Base-by-base conservation (phyloP, 768 basidiomycete genomes). In the Xerocomus potaroensis region DNA sequence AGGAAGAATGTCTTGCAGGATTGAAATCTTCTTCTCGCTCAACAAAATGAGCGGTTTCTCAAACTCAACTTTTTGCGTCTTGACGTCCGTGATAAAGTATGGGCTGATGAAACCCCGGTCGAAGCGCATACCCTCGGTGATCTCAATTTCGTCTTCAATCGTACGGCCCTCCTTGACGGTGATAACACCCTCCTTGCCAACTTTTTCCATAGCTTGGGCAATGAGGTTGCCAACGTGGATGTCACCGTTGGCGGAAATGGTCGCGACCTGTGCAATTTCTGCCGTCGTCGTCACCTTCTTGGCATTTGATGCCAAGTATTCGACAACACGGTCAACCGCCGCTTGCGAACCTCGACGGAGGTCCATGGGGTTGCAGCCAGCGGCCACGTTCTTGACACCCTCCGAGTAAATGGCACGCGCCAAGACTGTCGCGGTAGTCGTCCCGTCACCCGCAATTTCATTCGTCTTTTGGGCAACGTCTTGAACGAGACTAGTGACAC, bases 361-460 rank as follows among this genome's bases (percentile, higher is more conserved):
- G 72, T 99, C 95, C 94, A 97, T 99, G 11, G 95, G 95, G 74
- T 95, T 96, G 78, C 95, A 99, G 4, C 95, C 95, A 9, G 95
- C 95, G 18, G 95, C 95, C 48, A 98, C 95, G 60, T 98, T 98
- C 77, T 97, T 97, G 61, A 97, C 94, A 68, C 95, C 95, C 70
- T 99, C 95, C 0, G 92, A 80, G 73, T 96, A 99, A 70, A 99
- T 97, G 47, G 95, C 93, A 45, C 92, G 89, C 9, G 95, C 91
- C 47, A 97, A 83, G 43, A 97, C 95, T 29, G 95, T 97, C 4
- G 95, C 93, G 14, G 95, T 99, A 8, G 95, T 99, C 3, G 95
- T 98, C 48, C 95, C 95, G 66, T 99, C 95, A 66, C 95, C 95
- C 30, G 95, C 95, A 57, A 87, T 75, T 70, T 97, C 94, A 72